Evolutionary conservation across 805 yeast genomes (phyloP).

Genomic region (Candida tallmaniae): DNA sequence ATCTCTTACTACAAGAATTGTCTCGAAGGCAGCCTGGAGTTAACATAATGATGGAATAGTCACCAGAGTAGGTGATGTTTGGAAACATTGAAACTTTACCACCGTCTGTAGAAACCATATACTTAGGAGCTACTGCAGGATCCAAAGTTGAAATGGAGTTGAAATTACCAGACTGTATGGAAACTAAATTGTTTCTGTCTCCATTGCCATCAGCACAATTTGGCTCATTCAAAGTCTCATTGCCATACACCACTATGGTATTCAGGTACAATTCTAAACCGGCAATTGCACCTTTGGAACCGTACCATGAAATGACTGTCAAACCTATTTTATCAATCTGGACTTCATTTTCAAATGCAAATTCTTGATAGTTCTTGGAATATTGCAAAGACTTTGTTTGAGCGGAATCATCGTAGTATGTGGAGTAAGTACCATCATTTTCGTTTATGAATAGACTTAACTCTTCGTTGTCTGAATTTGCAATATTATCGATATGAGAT

Average conservation of each 20-base stretch:
- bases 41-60: conserved; percentile 64
- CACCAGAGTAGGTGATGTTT: conserved; percentile 66
- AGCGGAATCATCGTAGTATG: conserved; percentile 30
- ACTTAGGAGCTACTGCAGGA: conserved; percentile 11
- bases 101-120: conserved; percentile 28
- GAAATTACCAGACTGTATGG: conserved; percentile 25
- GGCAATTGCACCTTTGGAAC: conserved; percentile 59
- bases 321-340: conserved; percentile 59
- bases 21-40: conserved; percentile 86
- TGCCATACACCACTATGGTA: conserved; percentile 64
- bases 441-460: conserved; percentile 25
- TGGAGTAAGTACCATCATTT: conserved; percentile 30
- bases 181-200: conserved; percentile 20
- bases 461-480: conserved; percentile 18
- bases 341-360: conserved; percentile 68
- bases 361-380: conserved; percentile 65
- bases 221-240: conserved; percentile 65
- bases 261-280: conserved; percentile 71
- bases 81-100: conserved; percentile 56
- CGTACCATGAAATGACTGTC: conserved; percentile 64
- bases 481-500: conserved; percentile 17
- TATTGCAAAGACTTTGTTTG: conserved; percentile 37
- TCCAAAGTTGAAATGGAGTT: conserved; percentile 22
- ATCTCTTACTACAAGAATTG: conserved; percentile 63
- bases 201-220: conserved; percentile 44